Percentiles rank a stretch among this genome's conserved stretches.
These are phyloP conservation scores for Aspergillus flavus DNA, from an alignment of 2,329 filamentous ascomycete genomes.

Conservation along the genomic window DNA sequence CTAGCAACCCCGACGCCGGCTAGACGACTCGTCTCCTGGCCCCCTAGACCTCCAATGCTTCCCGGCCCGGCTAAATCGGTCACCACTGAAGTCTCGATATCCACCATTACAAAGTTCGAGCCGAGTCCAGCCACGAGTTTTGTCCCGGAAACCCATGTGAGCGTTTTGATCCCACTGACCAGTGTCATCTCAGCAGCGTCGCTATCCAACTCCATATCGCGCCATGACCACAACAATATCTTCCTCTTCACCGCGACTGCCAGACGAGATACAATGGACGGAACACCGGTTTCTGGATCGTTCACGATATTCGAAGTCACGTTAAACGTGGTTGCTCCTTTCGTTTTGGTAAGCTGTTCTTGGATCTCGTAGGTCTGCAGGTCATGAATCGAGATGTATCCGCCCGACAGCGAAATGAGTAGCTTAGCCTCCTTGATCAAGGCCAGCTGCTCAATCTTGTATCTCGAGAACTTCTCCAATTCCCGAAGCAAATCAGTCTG, in stretches of 20 bases:
- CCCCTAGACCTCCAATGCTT: slow-evolving; percentile 66
- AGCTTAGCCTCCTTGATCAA: slow-evolving; percentile 94
- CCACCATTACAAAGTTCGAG: slow-evolving; percentile 84
- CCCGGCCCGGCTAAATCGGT: slow-evolving; percentile 80
- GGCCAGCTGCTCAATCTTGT: slow-evolving; percentile 89
- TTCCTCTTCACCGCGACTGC: slow-evolving; percentile 92
- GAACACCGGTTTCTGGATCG: slow-evolving; percentile 82
- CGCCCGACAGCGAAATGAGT: slow-evolving; percentile 87
- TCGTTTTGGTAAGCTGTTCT: slow-evolving; percentile 78
- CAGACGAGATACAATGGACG: slow-evolving; percentile 86
- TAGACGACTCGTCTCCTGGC: slow-evolving; percentile 71
- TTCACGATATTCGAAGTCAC: slow-evolving; percentile 95
- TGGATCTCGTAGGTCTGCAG: slow-evolving; percentile 80
- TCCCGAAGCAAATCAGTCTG: slow-evolving; percentile 86
- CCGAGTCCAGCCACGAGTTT: slow-evolving; percentile 89
- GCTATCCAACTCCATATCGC: slow-evolving; percentile 80
- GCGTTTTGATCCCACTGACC: slow-evolving; percentile 78
- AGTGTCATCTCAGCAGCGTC: slow-evolving; percentile 77
- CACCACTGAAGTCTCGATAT: slow-evolving; percentile 73
- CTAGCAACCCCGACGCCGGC: slow-evolving; percentile 80
- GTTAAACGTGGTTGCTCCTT: slow-evolving; percentile 86
- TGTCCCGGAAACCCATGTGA: slow-evolving; percentile 88
- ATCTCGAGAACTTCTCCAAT: slow-evolving; percentile 88
- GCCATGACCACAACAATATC: slow-evolving; percentile 91
- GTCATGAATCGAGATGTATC: slow-evolving; percentile 86